Percentiles rank a stretch among this genome's conserved stretches.
Conservation (phyloP, 805 yeast genomes). For the Torulaspora gathmanii region DNA sequence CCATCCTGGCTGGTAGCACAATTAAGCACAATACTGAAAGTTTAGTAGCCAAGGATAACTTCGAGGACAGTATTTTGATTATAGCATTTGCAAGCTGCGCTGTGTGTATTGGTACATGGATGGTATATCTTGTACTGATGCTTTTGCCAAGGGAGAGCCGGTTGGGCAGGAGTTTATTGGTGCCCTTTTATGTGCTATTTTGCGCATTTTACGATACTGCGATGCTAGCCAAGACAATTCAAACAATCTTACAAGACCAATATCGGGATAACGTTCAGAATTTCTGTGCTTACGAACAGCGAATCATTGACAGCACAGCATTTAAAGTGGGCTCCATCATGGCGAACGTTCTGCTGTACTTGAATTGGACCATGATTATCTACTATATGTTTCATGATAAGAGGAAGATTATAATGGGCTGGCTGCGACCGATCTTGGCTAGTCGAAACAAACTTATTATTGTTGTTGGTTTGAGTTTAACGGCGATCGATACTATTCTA, state of each 20-base stretch:
- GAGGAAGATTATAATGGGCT: constrained; percentile 6
- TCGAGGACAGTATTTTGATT: constrained; percentile 39
- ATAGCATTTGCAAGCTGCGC: constrained; percentile 52
- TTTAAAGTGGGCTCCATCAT: constrained; percentile 19
- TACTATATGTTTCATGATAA: constrained; percentile 28
- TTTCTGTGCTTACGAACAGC: constrained; percentile 36
- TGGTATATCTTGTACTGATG: constrained; percentile 54
- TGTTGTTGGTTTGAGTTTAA: constrained; percentile 12
- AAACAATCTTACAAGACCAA: constrained; percentile 43
- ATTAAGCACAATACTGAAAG: constrained; percentile 6
- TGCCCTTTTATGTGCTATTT: constrained; percentile 54
- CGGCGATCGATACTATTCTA: constrained; percentile 13
- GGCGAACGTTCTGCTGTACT: constrained; percentile 14
- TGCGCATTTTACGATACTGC: constrained; percentile 53
- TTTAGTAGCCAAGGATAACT: constrained; percentile 33
- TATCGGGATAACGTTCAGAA: constrained; percentile 53
- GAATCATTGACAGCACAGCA: constrained; percentile 16
- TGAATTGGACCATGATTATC: constrained; percentile 32
- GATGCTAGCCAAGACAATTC: constrained; percentile 44
- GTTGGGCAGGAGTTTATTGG: constrained; percentile 52
- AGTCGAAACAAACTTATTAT: constrained; percentile 22
- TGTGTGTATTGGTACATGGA: constrained; percentile 62
- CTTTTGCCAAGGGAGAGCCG: constrained; percentile 42
- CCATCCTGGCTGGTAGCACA: constrained; percentile 3
- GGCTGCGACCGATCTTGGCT: constrained; percentile 20